These are phyloP conservation scores for Solanum aculeatissimum DNA, from an alignment of 305 asterid species.

Conservation along the genomic window DNA sequence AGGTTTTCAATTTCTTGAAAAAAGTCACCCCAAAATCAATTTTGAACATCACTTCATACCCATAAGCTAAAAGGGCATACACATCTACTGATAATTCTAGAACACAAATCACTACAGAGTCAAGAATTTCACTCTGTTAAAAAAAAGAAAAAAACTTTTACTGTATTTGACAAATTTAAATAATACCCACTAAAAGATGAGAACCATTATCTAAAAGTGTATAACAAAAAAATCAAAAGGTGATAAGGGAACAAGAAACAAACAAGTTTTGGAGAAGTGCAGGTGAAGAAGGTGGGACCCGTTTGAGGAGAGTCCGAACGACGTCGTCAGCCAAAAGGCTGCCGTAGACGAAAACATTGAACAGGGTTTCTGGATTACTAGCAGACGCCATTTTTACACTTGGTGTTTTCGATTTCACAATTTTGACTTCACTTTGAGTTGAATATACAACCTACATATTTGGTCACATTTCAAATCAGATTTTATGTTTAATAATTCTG, in stretches of 20 bases:
- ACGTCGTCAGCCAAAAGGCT: slow-evolving; percentile 88
- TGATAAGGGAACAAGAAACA: slow-evolving; percentile 13
- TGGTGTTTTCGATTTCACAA: background rate
- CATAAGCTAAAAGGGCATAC: background rate
- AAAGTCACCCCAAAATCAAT: background rate
- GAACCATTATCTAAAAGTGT: background rate
- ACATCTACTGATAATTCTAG: background rate
- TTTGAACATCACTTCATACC: background rate
- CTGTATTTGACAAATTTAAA: background rate
- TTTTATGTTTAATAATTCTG: too few species aligned
- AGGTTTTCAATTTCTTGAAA: background rate
- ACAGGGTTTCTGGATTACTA: slow-evolving; percentile 8
- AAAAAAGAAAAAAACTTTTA: background rate
- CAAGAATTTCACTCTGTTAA: background rate
- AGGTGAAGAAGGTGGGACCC: slow-evolving; percentile 59
- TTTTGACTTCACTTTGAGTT: background rate
- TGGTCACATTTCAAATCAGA: too few species aligned
- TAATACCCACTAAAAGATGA: background rate
- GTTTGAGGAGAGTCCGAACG: slow-evolving; percentile 61
- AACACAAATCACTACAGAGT: background rate
- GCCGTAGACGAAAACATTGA: slow-evolving; percentile 85
- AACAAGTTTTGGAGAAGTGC: slow-evolving; percentile 56
- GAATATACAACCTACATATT: background rate
- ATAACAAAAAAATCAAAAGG: background rate
- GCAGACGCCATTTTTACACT: background rate